Evolutionary conservation across 2,329 filamentous ascomycete species (phyloP), one percentile per base, ranked within the genome.

Genomic region (Fusarium transvaalense): DNA sequence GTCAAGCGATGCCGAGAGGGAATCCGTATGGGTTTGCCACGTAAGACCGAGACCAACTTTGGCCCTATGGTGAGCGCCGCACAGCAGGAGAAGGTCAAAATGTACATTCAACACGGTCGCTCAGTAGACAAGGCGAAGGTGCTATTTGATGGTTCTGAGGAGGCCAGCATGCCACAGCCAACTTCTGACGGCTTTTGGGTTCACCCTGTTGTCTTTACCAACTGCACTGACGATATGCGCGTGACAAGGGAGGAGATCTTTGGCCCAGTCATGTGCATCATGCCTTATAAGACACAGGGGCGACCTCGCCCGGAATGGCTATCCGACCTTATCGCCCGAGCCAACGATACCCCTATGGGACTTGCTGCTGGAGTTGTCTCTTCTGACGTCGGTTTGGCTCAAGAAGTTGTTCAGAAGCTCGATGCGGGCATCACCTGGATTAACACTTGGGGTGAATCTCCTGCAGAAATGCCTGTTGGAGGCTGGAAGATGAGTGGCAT

Each of bases 401-500:
- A 97, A 74, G 83, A 86, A 42, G 86, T 95, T 1, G 84, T 95
- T 41, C 85, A 86, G 25, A 85, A 88, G 74, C 82, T 97, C 7
- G 86, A 97, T 76, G 93, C 93, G 0, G 93, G 93, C 34, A 97
- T 97, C 74, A 97, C 92, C 2, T 97, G 93, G 93, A 85, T 97
- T 53, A 97, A 97, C 78, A 94, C 92, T 0, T 97, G 94, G 94
- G 93, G 94, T n/a, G 93, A 97, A 82, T 91, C 87, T 48, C 93
- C 93, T 0, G 92, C 94, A 0, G 93, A 97, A 83, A 97, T 97
- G 94, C 91, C 91, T 4, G 93, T 97, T 0, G 93, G 93, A 12
- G 93, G 93, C 0, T 97, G 93, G 94, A 97, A 97, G 83, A 86
- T 92, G 85, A 97, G 93, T 76, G 94, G 94, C 34, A 81, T 97